Evolutionary conservation across 2,329 filamentous ascomycete genomes (phyloP).

Genomic region (Aspergillus nomiae): DNA sequence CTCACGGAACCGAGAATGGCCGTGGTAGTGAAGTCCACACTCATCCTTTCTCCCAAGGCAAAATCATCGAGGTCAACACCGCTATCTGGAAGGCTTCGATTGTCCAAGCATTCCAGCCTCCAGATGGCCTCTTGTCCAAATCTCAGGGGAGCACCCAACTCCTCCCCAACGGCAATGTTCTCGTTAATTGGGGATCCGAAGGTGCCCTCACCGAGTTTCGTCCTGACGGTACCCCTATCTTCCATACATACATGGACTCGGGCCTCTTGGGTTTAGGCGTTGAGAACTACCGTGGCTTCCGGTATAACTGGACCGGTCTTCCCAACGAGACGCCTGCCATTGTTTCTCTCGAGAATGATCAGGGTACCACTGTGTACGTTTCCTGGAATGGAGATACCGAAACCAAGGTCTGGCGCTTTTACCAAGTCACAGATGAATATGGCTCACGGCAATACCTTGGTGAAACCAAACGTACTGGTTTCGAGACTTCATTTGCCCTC

Average conservation of each 20-base stretch:
- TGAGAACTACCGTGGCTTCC: constrained; percentile 43
- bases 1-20: constrained; percentile 41
- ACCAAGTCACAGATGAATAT: constrained; percentile 33
- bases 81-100: constrained; percentile 46
- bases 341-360: constrained; percentile 35
- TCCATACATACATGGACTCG: constrained; percentile 47
- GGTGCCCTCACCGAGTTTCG: constrained; percentile 44
- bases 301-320: constrained; percentile 43
- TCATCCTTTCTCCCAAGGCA: constrained; percentile 47
- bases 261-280: constrained; percentile 41
- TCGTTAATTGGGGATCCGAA: constrained; percentile 60
- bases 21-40: constrained; percentile 38
- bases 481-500: constrained; percentile 33
- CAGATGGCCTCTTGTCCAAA: constrained; percentile 52
- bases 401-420: constrained; percentile 54
- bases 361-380: constrained; percentile 49
- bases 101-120: constrained; percentile 51
- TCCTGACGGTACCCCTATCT: constrained; percentile 36
- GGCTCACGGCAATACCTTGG: constrained; percentile 31
- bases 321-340: constrained; percentile 40
- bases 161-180: constrained; percentile 55
- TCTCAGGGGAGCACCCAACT: constrained; percentile 59
- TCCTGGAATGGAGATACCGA: constrained; percentile 58
- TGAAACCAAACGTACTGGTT: constrained; percentile 28
- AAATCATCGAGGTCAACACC: constrained; percentile 51